Conservation (phyloP, 805 yeast species). For the Clavispora phyllophila region DNA sequence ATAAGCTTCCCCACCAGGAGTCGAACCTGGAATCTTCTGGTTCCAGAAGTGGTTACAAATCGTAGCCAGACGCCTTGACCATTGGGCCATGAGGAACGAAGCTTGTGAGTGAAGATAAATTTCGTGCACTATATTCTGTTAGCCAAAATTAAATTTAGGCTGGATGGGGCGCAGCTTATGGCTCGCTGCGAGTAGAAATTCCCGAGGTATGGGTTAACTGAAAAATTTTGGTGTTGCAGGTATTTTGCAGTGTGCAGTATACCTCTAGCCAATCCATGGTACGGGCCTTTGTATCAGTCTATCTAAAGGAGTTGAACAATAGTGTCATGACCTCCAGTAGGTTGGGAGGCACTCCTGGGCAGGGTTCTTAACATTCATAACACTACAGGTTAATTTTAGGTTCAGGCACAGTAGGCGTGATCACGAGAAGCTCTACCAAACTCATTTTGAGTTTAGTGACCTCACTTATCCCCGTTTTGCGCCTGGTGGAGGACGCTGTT, state of each 20-base stretch:
- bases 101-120: conserved; percentile 14
- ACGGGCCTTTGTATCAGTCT: too few species aligned
- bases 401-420: too few species aligned
- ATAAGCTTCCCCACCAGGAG: conserved; percentile 49
- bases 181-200: too few species aligned
- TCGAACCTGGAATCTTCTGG: conserved; percentile 54
- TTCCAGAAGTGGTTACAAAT: conserved; percentile 43
- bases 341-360: neutral
- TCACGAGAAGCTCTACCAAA: too few species aligned
- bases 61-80: conserved; percentile 77
- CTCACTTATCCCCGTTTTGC: neutral
- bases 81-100: conserved; percentile 70
- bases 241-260: too few species aligned
- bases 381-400: neutral
- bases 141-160: neutral
- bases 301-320: neutral
- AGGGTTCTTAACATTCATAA: neutral
- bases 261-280: too few species aligned
- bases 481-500: too few species aligned
- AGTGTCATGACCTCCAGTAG: neutral
- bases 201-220: too few species aligned
- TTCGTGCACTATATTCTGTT: neutral
- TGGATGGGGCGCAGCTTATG: neutral
- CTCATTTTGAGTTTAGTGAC: neutral
- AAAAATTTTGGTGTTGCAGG: too few species aligned